These are phyloP conservation scores for Didymella pinodella DNA, from an alignment of 2,329 filamentous ascomycete genomes.

Conservation along the genomic window DNA sequence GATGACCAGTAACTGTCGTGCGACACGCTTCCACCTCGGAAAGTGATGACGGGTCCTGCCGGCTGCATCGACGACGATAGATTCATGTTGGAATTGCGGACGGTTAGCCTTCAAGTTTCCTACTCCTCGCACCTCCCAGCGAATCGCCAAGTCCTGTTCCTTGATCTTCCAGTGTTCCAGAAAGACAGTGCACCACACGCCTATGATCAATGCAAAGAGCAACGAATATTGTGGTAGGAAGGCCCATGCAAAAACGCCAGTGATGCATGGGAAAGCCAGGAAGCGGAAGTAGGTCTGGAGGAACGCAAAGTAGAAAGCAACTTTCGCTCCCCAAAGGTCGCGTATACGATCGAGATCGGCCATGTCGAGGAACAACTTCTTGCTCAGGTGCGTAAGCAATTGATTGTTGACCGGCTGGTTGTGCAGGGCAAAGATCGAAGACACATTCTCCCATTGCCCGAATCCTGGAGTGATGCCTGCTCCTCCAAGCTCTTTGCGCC, in stretches of 20 bases:
- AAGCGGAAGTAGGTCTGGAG: conserved; percentile 46
- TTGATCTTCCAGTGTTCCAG: conserved; percentile 49
- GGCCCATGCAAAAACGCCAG: conserved; percentile 42
- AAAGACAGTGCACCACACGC: conserved; percentile 47
- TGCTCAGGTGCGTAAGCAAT: conserved; percentile 78
- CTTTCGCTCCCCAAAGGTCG: conserved; percentile 77
- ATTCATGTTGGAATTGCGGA: conserved; percentile 40
- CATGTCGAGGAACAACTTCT: conserved; percentile 71
- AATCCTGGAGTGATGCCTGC: conserved; percentile 76
- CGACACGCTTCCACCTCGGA: conserved; percentile 42
- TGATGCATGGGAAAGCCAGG: conserved; percentile 41
- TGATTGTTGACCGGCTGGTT: conserved; percentile 76
- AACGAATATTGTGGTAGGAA: conserved; percentile 45
- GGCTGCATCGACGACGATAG: conserved; percentile 34
- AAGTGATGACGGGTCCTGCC: conserved; percentile 40
- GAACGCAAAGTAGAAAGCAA: conserved; percentile 50
- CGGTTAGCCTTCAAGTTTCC: conserved; percentile 42
- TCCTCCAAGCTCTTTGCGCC: conserved; percentile 75
- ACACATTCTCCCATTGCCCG: conserved; percentile 76
- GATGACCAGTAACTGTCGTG: conserved; percentile 41
- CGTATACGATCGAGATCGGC: conserved; percentile 77
- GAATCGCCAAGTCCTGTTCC: conserved; percentile 43
- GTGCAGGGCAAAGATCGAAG: conserved; percentile 80
- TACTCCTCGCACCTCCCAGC: conserved; percentile 46
- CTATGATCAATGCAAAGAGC: conserved; percentile 41